Base-by-base conservation (phyloP, 352 stramenopile genomes). In the Pythium pyrilobum region DNA sequence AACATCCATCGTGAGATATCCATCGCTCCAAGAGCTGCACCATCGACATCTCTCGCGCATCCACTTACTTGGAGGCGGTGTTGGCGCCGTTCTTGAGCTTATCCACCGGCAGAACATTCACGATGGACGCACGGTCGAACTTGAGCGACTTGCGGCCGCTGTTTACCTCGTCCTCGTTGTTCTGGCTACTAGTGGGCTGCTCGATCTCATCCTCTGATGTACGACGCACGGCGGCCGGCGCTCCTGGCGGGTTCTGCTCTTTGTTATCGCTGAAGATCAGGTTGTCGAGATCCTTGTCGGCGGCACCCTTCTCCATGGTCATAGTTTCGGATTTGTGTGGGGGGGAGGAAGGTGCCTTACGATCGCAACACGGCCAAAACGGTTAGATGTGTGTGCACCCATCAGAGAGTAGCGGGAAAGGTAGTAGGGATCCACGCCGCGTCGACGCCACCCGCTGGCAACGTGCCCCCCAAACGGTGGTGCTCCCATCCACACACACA, bases 1-100 rank as follows among this genome's bases (percentile, higher is more conserved):
- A 29, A n/a, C 24, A 43, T 34, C 13, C 31, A 43, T 10, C 11
- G 3, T 28, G 4, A 18, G 23, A 8, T 13, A n/a, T 11, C n/a
- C n/a, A n/a, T n/a, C n/a, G n/a, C n/a, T n/a, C n/a, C n/a, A n/a
- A n/a, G n/a, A n/a, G n/a, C n/a, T n/a, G n/a, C n/a, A n/a, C n/a
- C n/a, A n/a, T n/a, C n/a, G n/a, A n/a, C n/a, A n/a, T n/a, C n/a
- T n/a, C n/a, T n/a, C n/a, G n/a, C n/a, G n/a, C n/a, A 6, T 32
- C 15, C 11, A 69, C 76, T 27, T 52, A 90, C 81, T 90, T 91
- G 45, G 72, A 74, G 27, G 84, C 84, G 1, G 77, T 91, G 27
- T 66, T 80, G 5, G 84, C 84, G 44, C 84, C 84, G 56, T 95
- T 95, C 77, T 95, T 95, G 58, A 95, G 69, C 71, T 92, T 92